Conservation (phyloP, 768 basidiomycete species). For the Pleurotus ostreatus region DNA sequence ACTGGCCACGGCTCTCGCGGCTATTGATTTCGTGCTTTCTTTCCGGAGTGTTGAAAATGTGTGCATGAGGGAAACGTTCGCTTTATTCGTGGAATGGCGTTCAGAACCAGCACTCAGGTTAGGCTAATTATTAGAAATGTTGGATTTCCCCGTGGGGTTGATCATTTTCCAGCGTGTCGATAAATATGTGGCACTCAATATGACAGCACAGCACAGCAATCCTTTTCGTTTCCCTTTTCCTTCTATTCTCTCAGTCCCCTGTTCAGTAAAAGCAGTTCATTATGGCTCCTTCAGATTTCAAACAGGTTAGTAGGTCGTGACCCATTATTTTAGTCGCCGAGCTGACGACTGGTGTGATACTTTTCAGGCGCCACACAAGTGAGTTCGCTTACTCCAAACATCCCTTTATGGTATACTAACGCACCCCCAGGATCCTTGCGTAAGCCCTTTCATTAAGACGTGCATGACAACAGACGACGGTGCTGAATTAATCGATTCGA, state of each 20-base stretch:
- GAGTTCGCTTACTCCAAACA: slow-evolving; percentile 18
- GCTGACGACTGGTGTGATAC: neutral
- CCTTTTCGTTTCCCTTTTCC: neutral
- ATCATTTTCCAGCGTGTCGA: slow-evolving; percentile 1
- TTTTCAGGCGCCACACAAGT: slow-evolving; percentile 45
- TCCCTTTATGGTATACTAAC: neutral
- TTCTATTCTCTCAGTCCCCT: neutral
- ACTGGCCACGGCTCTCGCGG: too few species aligned
- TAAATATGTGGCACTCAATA: slow-evolving; percentile 1
- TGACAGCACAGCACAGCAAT: neutral
- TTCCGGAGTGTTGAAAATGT: too few species aligned
- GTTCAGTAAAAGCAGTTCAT: neutral
- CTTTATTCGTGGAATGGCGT: too few species aligned
- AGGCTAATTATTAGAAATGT: neutral
- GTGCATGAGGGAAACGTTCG: too few species aligned
- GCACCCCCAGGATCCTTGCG: slow-evolving; percentile 31
- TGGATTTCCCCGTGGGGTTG: slow-evolving; percentile 6
- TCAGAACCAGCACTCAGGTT: neutral
- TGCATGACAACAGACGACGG: neutral
- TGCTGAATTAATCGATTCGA: too few species aligned
- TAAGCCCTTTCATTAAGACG: slow-evolving; percentile 14
- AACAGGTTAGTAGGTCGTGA: neutral
- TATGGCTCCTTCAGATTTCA: slow-evolving; percentile 5
- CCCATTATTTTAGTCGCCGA: neutral
- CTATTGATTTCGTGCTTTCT: too few species aligned